phyloP scores from a whole-genome alignment of 2,329 filamentous ascomycete species.

The Gliomastix tumulicola region DNA sequence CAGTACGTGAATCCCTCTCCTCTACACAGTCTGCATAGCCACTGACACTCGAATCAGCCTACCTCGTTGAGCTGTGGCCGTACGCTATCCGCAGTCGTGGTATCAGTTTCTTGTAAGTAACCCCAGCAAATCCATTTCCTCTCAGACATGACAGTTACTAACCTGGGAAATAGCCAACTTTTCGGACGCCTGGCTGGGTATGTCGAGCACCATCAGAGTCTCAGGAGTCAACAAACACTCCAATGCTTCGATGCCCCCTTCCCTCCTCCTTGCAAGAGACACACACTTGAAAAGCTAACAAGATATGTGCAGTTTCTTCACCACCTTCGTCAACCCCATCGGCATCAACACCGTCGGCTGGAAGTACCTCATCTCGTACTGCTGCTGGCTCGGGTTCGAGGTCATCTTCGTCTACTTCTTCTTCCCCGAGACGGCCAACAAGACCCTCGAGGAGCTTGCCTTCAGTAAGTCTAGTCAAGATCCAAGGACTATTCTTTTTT shows the following conservation, averaged over 20 bases:
- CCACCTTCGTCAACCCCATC: constrained; percentile 14
- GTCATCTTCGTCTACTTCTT: constrained; percentile 59
- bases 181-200: constrained; percentile 21
- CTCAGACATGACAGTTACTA: no score
- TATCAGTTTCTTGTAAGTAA: constrained; percentile 35
- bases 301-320: constrained; percentile 12
- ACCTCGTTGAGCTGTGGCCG: constrained; percentile 50
- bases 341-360: constrained; percentile 9
- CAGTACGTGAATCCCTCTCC: constrained; percentile 34
- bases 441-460: constrained; percentile 59
- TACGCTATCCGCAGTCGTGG: constrained; percentile 46
- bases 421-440: constrained; percentile 71
- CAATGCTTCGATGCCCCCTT: no score
- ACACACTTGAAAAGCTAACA: not conserved
- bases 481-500: no score
- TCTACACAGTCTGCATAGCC: constrained; percentile 12
- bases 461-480: constrained; percentile 8
- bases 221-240: no score
- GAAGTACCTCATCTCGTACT: constrained; percentile 12
- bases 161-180: constrained; percentile 28
- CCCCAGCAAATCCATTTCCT: no score
- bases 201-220: no score
- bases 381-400: constrained; percentile 16
- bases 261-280: no score
- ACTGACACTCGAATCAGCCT: no score